Evolutionary conservation across 2,329 filamentous ascomycete genomes (phyloP).

Genomic region (Ascochyta fabae): DNA sequence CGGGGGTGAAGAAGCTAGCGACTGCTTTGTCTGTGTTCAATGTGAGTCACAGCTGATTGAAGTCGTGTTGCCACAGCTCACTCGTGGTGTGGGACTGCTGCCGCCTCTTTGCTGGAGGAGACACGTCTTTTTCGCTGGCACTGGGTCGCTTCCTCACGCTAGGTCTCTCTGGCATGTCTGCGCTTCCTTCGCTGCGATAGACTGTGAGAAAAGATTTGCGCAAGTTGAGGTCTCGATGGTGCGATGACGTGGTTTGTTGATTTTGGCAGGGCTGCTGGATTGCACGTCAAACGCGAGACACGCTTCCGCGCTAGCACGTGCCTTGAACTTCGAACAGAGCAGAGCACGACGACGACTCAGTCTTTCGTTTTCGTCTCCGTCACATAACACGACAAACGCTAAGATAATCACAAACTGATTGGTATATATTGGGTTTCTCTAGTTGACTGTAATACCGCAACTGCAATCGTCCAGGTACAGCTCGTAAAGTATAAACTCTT

Average conservation of each 20-base stretch:
- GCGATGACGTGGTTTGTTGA: conserved; percentile 11
- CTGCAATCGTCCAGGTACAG: background rate
- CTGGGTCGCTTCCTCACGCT: conserved; percentile 44
- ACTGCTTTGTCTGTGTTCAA: conserved; percentile 66
- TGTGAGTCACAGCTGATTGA: conserved; percentile 4
- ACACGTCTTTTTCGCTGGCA: conserved; percentile 56
- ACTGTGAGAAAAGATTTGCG: background rate
- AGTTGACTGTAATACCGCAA: background rate
- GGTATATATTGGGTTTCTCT: background rate
- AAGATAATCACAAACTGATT: background rate
- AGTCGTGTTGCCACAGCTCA: conserved; percentile 41
- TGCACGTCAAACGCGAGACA: conserved; percentile 29
- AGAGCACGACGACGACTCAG: background rate
- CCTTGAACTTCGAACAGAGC: background rate
- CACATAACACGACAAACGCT: background rate
- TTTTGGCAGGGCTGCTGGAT: conserved; percentile 1
- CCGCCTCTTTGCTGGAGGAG: conserved; percentile 64
- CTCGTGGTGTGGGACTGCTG: conserved; percentile 62
- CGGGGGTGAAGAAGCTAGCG: conserved; percentile 85
- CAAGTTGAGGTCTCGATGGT: background rate
- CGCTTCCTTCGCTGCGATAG: background rate
- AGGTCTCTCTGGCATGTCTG: conserved; percentile 31
- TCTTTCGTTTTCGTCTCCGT: background rate
- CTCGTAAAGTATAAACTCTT: background rate
- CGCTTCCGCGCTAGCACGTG: conserved; percentile 45